Conservation (phyloP, 306 rosid genomes). For the Gastrolobium bilobum region DNA sequence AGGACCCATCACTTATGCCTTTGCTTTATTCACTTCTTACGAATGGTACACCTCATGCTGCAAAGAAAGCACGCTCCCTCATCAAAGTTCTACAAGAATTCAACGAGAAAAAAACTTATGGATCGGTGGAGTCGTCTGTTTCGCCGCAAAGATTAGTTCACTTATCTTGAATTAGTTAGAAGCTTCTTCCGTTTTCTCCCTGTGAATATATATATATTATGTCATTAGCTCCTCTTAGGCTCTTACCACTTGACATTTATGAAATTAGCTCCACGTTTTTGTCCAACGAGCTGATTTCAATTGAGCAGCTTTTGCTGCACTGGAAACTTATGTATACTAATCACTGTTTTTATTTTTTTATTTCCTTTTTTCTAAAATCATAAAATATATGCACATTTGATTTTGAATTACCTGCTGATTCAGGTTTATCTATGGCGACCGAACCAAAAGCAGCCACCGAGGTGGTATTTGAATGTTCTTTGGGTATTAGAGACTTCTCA, state of each 20-base stretch:
- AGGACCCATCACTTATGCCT: slow-evolving; percentile 57
- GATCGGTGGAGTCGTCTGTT: slow-evolving; percentile 44
- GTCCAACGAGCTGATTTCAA: slow-evolving; percentile 41
- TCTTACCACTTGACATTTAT: not conserved
- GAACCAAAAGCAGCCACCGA: slow-evolving; percentile 74
- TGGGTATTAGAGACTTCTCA: not conserved
- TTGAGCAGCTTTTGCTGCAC: not conserved
- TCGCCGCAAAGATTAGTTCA: slow-evolving; percentile 38
- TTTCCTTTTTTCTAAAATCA: not conserved
- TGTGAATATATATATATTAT: slow-evolving; percentile 36
- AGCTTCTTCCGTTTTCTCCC: not conserved
- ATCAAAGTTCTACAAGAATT: slow-evolving; percentile 62
- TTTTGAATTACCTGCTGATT: slow-evolving; percentile 3
- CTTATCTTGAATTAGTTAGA: slow-evolving; percentile 3
- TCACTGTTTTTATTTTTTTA: slow-evolving; percentile 19
- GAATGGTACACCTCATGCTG: slow-evolving; percentile 63
- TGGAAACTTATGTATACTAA: not conserved
- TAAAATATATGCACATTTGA: not conserved
- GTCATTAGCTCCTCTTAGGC: not conserved
- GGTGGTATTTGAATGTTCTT: slow-evolving; percentile 43
- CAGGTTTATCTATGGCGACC: slow-evolving; percentile 66
- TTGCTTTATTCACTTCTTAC: slow-evolving; percentile 61
- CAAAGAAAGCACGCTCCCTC: slow-evolving; percentile 69
- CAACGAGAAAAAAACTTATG: slow-evolving; percentile 45
- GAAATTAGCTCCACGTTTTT: slow-evolving; percentile 51